phyloP scores from a whole-genome alignment of 352 stramenopile genomes.

The Lagenidium giganteum region DNA sequence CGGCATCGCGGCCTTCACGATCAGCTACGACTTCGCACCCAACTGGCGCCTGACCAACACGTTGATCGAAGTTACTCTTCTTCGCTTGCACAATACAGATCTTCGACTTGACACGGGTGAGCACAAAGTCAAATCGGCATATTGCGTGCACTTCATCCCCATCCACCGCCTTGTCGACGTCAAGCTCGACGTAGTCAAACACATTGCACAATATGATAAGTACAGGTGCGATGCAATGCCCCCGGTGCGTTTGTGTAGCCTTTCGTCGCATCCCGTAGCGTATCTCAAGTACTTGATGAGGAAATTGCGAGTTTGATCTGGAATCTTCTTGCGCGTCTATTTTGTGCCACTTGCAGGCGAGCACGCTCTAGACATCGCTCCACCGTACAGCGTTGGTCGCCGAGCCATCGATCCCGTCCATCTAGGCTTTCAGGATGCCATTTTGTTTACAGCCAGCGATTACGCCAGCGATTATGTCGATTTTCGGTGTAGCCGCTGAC shows the following conservation, averaged over 20 bases:
- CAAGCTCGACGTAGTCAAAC: slow-evolving; percentile 18
- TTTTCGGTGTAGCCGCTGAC: slow-evolving; percentile 14
- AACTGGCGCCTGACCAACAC: slow-evolving; percentile 31
- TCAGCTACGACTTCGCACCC: slow-evolving; percentile 40
- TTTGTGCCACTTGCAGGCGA: slow-evolving; percentile 15
- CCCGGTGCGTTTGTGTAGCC: slow-evolving; percentile 10
- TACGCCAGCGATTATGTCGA: slow-evolving; percentile 19
- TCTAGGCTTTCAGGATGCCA: slow-evolving; percentile 15
- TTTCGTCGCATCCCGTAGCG: slow-evolving; percentile 15
- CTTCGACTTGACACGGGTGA: slow-evolving; percentile 27
- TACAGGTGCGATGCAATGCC: slow-evolving; percentile 11
- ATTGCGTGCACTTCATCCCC: slow-evolving; percentile 32
- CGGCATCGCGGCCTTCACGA: slow-evolving; percentile 24
- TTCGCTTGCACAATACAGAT: slow-evolving; percentile 50
- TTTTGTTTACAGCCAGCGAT: slow-evolving; percentile 16
- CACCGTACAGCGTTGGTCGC: slow-evolving; percentile 13
- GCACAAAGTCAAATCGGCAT: slow-evolving; percentile 37
- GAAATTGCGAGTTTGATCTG: slow-evolving; percentile 14
- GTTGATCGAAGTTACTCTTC: slow-evolving; percentile 39
- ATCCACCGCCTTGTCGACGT: slow-evolving; percentile 19
- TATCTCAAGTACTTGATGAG: slow-evolving; percentile 17
- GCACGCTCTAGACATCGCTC: slow-evolving; percentile 13
- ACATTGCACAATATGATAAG: slow-evolving; percentile 18
- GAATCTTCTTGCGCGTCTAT: slow-evolving; percentile 17
- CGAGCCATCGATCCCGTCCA: slow-evolving; percentile 13